phyloP scores from a whole-genome alignment of 441 rosid genomes.

The Pelargonium australe region DNA sequence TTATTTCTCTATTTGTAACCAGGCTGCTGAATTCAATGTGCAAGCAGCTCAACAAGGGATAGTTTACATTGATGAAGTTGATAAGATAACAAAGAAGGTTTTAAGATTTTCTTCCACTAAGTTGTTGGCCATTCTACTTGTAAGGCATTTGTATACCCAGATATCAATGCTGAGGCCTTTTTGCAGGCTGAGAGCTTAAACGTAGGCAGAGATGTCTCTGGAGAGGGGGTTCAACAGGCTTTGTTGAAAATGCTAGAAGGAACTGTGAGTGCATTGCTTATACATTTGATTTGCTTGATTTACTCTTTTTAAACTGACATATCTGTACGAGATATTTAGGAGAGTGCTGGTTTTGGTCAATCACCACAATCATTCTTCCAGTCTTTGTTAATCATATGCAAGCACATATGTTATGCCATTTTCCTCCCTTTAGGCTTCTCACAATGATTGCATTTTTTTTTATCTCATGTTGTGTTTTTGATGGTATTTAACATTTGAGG shows the following conservation, averaged over 20 bases:
- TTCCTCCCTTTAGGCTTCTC: neutral
- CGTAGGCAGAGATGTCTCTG: constrained; percentile 95
- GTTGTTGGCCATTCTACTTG: neutral
- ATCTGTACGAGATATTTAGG: neutral
- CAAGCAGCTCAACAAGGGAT: constrained; percentile 98
- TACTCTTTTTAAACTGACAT: neutral
- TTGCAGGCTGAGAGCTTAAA: constrained; percentile 91
- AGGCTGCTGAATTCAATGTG: constrained; percentile 87
- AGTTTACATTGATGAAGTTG: constrained; percentile 94
- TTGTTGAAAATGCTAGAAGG: constrained; percentile 94
- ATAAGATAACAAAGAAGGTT: constrained; percentile 93
- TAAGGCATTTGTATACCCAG: constrained; percentile 13
- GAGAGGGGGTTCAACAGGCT: constrained; percentile 99
- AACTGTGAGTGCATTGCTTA: constrained; percentile 55
- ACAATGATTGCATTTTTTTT: neutral
- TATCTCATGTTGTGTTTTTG: neutral
- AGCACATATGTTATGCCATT: neutral
- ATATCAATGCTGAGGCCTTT: constrained; percentile 6
- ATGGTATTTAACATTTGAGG: neutral
- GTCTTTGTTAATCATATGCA: neutral
- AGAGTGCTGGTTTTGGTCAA: neutral
- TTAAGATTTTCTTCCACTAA: constrained; percentile 5
- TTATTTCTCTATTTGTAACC: constrained; percentile 20
- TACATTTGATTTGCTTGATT: neutral
- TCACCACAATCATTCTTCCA: neutral